Evolutionary conservation across 441 rosid species (phyloP).

Genomic region (Aleurites moluccanus): DNA sequence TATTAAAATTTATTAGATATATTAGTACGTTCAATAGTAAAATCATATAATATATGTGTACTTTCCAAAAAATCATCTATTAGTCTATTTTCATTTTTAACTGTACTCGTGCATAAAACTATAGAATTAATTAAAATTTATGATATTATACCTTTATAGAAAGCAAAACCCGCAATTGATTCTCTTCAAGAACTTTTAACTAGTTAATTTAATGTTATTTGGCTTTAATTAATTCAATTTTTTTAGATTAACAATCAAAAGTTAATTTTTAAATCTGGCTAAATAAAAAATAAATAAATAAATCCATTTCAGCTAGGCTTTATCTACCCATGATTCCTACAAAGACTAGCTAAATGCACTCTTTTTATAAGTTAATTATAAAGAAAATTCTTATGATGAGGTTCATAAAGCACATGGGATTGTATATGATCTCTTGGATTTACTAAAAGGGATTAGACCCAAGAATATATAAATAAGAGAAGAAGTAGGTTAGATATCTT

Average conservation of each 20-base stretch:
- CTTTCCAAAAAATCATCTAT: background rate
- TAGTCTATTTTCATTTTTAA: background rate
- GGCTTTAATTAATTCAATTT: constrained; percentile 2
- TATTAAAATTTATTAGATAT: too few relatives aligned
- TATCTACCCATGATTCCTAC: constrained; percentile 28
- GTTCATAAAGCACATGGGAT: constrained; percentile 39
- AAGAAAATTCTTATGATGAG: constrained; percentile 5
- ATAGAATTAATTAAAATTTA: background rate
- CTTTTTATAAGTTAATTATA: background rate
- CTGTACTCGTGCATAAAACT: background rate
- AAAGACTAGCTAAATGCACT: constrained; percentile 22
- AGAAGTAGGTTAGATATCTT: constrained; percentile 25
- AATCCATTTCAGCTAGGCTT: constrained; percentile 32
- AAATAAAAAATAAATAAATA: too few relatives aligned
- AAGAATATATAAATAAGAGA: background rate
- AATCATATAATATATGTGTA: background rate
- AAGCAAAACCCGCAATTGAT: constrained; percentile 14
- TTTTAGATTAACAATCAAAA: too few relatives aligned
- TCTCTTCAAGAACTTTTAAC: constrained; percentile 10
- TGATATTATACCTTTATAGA: constrained; percentile 9
- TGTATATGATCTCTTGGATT: constrained; percentile 26
- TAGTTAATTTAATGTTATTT: constrained; percentile 18
- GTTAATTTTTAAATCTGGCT: too few relatives aligned
- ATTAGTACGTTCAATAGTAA: too few relatives aligned
- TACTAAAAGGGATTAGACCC: constrained; percentile 1